phyloP scores from a whole-genome alignment of 306 rosid genomes.

The Trichosanthes cucumerina region DNA sequence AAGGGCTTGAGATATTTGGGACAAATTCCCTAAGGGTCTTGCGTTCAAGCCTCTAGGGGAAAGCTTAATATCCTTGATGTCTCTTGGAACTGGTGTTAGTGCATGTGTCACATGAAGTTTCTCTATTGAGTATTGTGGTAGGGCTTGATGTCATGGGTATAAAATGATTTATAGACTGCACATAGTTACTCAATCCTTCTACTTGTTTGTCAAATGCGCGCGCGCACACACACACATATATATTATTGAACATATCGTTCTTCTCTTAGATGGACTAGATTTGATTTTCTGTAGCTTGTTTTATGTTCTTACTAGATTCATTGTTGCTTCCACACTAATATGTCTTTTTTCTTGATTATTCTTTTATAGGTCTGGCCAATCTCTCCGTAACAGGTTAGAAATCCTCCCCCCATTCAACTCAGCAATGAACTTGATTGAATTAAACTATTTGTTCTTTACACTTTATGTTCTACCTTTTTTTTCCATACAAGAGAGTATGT shows the following conservation, averaged over 20 bases:
- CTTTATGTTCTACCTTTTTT: neutral
- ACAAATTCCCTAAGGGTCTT: neutral
- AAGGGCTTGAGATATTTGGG: neutral
- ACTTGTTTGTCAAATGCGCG: neutral
- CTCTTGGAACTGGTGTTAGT: neutral
- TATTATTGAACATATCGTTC: neutral
- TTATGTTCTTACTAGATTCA: neutral
- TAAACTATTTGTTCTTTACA: neutral
- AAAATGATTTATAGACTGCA: neutral
- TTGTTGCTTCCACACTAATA: neutral
- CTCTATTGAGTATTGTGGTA: neutral
- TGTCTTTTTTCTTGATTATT: slow-evolving; percentile 7
- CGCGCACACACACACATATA: no score
- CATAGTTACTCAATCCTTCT: neutral
- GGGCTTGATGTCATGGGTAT: neutral
- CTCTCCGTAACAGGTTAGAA: slow-evolving; percentile 80
- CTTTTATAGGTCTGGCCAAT: slow-evolving; percentile 68
- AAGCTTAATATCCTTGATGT: neutral
- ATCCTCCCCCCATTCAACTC: slow-evolving; percentile 16
- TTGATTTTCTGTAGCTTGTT: neutral
- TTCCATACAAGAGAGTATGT: neutral
- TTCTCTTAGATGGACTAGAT: neutral
- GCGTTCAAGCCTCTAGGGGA: neutral
- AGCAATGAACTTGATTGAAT: neutral
- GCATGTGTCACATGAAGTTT: neutral